These are phyloP conservation scores for Sporothrix luriei DNA, from an alignment of 2,329 filamentous ascomycete genomes.

Conservation along the genomic window DNA sequence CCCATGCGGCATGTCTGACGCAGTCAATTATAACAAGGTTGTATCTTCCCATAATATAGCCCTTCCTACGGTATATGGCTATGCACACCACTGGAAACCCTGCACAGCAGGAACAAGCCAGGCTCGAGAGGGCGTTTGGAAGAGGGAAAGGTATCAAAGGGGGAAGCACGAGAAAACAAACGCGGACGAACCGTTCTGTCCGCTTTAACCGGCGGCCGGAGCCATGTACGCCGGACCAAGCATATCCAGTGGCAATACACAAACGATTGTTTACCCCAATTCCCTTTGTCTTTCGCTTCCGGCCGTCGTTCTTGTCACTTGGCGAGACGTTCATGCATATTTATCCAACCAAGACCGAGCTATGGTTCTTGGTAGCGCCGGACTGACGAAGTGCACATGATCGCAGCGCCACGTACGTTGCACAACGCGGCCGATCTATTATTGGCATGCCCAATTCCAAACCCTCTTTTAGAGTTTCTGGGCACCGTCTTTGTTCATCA, in stretches of 20 bases:
- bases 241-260: not conserved
- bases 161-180: not conserved
- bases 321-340: slow-evolving; percentile 4
- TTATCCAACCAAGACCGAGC: not conserved
- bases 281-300: not conserved
- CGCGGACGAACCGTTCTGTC: not conserved
- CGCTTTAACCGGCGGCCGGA: slow-evolving; percentile 5
- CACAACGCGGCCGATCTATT: not conserved
- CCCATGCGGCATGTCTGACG: too few relatives aligned
- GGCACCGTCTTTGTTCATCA: not conserved
- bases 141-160: not conserved
- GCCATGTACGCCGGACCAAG: not conserved
- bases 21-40: too few relatives aligned
- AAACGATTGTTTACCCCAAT: not conserved
- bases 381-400: not conserved
- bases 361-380: not conserved
- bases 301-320: slow-evolving; percentile 6
- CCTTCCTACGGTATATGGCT: not conserved
- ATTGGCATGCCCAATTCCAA: not conserved
- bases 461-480: not conserved
- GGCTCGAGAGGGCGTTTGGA: not conserved
- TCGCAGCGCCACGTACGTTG: not conserved
- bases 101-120: not conserved
- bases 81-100: not conserved
- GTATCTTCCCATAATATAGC: not conserved